These are phyloP conservation scores for Yarrowia phangngaensis DNA, from an alignment of 805 yeast species.

Conservation along the genomic window DNA sequence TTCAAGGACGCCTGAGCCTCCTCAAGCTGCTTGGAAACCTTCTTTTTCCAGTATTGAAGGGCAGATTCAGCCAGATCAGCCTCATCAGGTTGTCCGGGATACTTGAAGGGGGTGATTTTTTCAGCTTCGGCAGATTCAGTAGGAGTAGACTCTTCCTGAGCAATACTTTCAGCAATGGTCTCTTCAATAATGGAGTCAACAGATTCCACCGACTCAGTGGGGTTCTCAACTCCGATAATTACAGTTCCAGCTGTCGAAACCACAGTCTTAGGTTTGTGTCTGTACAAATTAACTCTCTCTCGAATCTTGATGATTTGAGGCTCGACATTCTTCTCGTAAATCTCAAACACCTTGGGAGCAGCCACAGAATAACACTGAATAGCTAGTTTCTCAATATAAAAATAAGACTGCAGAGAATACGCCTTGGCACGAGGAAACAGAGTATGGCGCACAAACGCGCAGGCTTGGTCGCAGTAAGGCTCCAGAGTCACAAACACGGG, in stretches of 20 bases:
- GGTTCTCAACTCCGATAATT: constrained; percentile 24
- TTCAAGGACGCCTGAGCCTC: constrained; percentile 33
- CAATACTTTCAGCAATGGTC: constrained; percentile 5
- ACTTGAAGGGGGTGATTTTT: constrained; percentile 23
- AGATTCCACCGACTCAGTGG: background rate
- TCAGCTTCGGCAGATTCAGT: constrained; percentile 5
- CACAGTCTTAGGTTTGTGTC: constrained; percentile 14
- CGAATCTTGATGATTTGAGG: constrained; percentile 34
- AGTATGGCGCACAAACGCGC: background rate
- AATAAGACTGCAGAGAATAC: background rate
- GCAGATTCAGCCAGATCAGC: constrained; percentile 13
- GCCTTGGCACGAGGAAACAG: constrained; percentile 28
- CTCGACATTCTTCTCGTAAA: constrained; percentile 32
- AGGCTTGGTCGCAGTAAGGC: constrained; percentile 27
- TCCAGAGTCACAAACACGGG: constrained; percentile 27
- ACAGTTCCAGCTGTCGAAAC: constrained; percentile 22
- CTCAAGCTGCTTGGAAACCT: constrained; percentile 32
- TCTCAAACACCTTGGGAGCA: constrained; percentile 28
- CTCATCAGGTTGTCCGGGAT: constrained; percentile 9
- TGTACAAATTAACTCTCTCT: constrained; percentile 30
- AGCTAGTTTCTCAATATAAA: background rate
- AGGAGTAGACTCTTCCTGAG: background rate
- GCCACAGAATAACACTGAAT: constrained; percentile 9
- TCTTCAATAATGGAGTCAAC: background rate
- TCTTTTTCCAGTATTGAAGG: constrained; percentile 31